Base-by-base conservation (phyloP, 2,329 filamentous ascomycete genomes). In the Diaporthe citriasiana region DNA sequence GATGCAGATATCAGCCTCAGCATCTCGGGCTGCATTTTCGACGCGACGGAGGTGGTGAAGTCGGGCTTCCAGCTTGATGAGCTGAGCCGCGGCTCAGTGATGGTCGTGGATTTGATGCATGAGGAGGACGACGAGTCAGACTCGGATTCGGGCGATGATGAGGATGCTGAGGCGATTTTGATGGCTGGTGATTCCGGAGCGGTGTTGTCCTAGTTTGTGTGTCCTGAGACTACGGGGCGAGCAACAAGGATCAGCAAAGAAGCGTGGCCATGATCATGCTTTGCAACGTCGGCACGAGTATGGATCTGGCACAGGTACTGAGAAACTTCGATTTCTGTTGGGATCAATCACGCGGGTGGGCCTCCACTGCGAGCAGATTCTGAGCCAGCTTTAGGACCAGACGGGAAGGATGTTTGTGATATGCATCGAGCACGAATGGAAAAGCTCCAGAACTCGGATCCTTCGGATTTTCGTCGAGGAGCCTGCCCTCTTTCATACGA, bases 11-110 rank as follows among this genome's bases (percentile, higher is more conserved):
- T 78, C 56, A 75, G 76, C 6, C 74, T 78, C 6, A 76, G 74
- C n/a, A 77, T 78, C 13, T 73, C 77, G 0, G 77, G 77, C 4
- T 78, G 77, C 53, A 63, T 78, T 2, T 78, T 78, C 25, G 77
- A 78, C 5, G 59, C 76, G 3, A 6, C 55, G 1, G 73, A 69
- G 15, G 68, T 75, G n/a, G 30, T 77, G 42, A 70, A 76, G 60
- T 77, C 77, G 3, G 77, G 77, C 0, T 78, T 78, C 33, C 77
- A 78, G 57, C 70, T 78, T n/a, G 77, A 78, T 42, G 59, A 38
- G 22, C 25, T 78, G 59, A 78, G 73, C 55, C 75, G 77, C 3
- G 77, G 76, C 6, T 73, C 76, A 2, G 71, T 78, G 3, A 50
- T 78, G 51, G 77, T 78, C 0, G 74, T 78, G 40, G 77, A 78